Conservation (phyloP, 257 asterid genomes). For the Nicotiana noctiflora region DNA sequence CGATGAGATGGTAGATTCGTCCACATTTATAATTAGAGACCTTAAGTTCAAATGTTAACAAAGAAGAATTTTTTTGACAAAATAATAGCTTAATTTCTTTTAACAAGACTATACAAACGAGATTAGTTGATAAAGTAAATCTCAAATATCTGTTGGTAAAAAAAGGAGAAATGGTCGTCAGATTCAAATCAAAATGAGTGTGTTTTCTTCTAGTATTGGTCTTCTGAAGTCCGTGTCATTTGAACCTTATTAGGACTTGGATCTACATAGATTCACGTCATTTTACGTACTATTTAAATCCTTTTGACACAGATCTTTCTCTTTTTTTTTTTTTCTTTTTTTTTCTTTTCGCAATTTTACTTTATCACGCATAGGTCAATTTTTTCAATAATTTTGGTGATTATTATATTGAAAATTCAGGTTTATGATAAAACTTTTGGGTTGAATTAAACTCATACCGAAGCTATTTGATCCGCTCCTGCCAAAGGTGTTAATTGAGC, state of each 20-base stretch:
- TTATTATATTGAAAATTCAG: no score
- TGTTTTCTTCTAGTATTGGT: neutral
- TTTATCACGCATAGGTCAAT: no score
- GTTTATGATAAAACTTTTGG: no score
- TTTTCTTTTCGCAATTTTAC: neutral
- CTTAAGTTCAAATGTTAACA: neutral
- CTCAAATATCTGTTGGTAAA: neutral
- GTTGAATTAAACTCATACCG: no score
- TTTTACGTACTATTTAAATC: constrained; percentile 1
- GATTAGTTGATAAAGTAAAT: neutral
- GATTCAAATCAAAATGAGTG: neutral
- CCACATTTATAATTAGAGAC: neutral
- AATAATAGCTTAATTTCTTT: neutral
- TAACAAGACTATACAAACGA: neutral
- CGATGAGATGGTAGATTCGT: no score
- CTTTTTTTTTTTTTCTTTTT: no score
- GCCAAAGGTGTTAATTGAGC: no score
- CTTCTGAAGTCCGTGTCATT: neutral
- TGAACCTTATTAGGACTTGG: neutral
- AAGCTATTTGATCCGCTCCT: no score
- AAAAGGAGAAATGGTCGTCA: neutral
- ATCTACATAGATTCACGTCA: neutral
- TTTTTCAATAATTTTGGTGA: no score
- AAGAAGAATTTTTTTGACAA: neutral
- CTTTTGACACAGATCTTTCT: neutral